Percentiles rank a stretch among this genome's conserved stretches.
Evolutionary conservation across 371 early-diverging fungal species (phyloP).

Genomic region (Amoeboaphelidium occidentale): DNA sequence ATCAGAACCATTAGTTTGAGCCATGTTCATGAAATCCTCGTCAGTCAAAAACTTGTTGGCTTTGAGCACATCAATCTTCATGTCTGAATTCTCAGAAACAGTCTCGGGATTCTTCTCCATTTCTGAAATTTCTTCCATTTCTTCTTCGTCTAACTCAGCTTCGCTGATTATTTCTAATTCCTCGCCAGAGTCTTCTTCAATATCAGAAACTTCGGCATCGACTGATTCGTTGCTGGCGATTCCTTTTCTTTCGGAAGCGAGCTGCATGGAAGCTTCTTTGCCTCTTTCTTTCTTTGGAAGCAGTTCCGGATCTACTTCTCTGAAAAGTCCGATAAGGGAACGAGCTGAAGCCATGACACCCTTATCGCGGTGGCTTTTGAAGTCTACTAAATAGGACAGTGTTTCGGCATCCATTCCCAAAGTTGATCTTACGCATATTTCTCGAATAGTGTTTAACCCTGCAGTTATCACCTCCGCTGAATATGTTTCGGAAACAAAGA

Average conservation of each 20-base stretch:
- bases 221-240: background rate
- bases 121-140: background rate
- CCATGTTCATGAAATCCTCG: slow-evolving; percentile 64
- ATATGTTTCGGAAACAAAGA: slow-evolving; percentile 74
- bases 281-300: slow-evolving; percentile 74
- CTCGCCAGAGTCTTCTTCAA: slow-evolving; percentile 3
- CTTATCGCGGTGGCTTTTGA: slow-evolving; percentile 74
- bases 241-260: slow-evolving; percentile 17
- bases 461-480: slow-evolving; percentile 80
- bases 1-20: slow-evolving; percentile 18
- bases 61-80: slow-evolving; percentile 9
- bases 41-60: slow-evolving; percentile 53
- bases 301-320: slow-evolving; percentile 80
- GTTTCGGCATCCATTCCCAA: slow-evolving; percentile 65
- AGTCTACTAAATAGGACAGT: slow-evolving; percentile 57
- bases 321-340: slow-evolving; percentile 59
- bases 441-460: slow-evolving; percentile 72
- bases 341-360: slow-evolving; percentile 57
- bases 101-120: background rate
- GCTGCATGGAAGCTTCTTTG: slow-evolving; percentile 39
- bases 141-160: background rate
- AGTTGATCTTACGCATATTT: slow-evolving; percentile 68
- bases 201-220: slow-evolving; percentile 3
- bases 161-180: slow-evolving; percentile 1
- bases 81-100: background rate